Evolutionary conservation across 805 yeast genomes (phyloP), one percentile per base, ranked within the genome.

Genomic region (Spathaspora girioi): DNA sequence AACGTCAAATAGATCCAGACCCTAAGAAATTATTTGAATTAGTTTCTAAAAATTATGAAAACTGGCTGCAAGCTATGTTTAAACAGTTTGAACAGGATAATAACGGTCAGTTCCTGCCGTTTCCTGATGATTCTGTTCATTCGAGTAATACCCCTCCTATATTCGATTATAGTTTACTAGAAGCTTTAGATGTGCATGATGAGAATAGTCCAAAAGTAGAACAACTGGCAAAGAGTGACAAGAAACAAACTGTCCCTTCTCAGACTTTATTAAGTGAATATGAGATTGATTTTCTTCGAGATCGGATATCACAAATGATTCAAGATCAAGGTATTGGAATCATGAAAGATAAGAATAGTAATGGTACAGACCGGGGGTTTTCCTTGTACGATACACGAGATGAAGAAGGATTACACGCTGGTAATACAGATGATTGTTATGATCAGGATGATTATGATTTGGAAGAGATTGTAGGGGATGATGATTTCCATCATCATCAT

Each of bases 371-470:
- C 18, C 15, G 43, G 4, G 73, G 73, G 3, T 67, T 68, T 48
- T 57, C 66, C 9, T 54, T 67, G 11, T 72, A 71, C 52, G 77
- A 67, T 40, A 69, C 71, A 14, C 56, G 62, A 43, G 77, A 73
- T 53, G 77, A 72, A 57, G 71, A 65, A 51, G 77, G 77, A 1
- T 59, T 72, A 15, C 70, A 69, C 46, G 71, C 63, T 8, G 73
- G 68, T 9, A 65, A 69, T 49, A 54, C 68, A 15, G 62, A 61
- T 18, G 53, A 46, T 4, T 50, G 53, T 42, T 56, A 47, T 35
- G 52, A 54, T 45, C 69, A 68, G 47, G 73, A 71, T 49, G 75
- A 71, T 49, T 72, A 73, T 58, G 76, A 71, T 53, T 55, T 73
- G 6, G 70, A 68, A 58, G 57, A 11, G 54, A 54, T 19, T 66